phyloP scores from a whole-genome alignment of 2,329 filamentous ascomycete species.

The Neoascochyta sp. region DNA sequence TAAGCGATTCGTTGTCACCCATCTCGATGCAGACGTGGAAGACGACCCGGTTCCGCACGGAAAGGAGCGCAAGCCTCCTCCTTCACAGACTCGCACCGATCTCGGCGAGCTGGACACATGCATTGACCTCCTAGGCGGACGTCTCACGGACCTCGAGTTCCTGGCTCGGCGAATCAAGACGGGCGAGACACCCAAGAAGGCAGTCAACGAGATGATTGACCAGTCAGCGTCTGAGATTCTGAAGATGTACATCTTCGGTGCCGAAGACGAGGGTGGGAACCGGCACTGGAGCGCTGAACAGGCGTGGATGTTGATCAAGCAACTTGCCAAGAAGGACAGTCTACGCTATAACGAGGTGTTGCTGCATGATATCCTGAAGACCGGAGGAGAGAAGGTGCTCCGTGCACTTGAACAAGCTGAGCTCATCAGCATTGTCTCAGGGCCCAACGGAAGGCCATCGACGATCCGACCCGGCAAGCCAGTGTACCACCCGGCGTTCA shows the following conservation, averaged over 20 bases:
- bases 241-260: slow-evolving; percentile 78
- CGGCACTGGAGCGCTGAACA: slow-evolving; percentile 77
- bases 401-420: slow-evolving; percentile 80
- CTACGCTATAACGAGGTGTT: slow-evolving; percentile 85
- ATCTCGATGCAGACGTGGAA: slow-evolving; percentile 58
- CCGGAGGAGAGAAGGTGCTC: slow-evolving; percentile 69
- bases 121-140: slow-evolving; percentile 79
- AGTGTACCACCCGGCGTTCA: slow-evolving; percentile 81
- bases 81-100: slow-evolving; percentile 51
- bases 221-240: slow-evolving; percentile 86
- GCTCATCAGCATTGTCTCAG: slow-evolving; percentile 70
- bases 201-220: slow-evolving; percentile 82
- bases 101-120: slow-evolving; percentile 73
- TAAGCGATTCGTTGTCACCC: slow-evolving; percentile 83
- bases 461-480: slow-evolving; percentile 77
- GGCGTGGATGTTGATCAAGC: slow-evolving; percentile 83
- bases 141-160: slow-evolving; percentile 93
- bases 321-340: slow-evolving; percentile 63
- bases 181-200: slow-evolving; percentile 76
- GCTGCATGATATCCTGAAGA: slow-evolving; percentile 69
- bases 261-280: slow-evolving; percentile 50
- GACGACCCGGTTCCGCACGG: slow-evolving; percentile 41
- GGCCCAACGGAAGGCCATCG: slow-evolving; percentile 71
- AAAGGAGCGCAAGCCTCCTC: slow-evolving; percentile 41
- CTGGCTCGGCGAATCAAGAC: slow-evolving; percentile 84